Evolutionary conservation across 805 yeast genomes (phyloP).

Genomic region (Pichia scutulata): DNA sequence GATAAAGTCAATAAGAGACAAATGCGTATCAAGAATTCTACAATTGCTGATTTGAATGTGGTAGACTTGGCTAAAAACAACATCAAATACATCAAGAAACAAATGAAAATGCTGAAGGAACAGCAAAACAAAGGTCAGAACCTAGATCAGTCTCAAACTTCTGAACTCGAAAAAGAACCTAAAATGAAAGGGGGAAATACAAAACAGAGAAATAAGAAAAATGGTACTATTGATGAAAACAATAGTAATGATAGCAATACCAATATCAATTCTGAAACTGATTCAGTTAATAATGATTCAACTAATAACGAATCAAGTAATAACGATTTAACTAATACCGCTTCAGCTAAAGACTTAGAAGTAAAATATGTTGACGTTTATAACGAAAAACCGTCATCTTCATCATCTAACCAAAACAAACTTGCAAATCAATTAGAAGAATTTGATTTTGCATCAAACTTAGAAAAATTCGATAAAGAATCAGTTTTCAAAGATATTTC

Average conservation of each 20-base stretch:
- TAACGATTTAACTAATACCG: background rate
- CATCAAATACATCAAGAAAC: conserved; percentile 20
- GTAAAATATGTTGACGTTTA: conserved; percentile 9
- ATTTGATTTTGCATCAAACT: conserved; percentile 78
- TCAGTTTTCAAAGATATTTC: conserved; percentile 73
- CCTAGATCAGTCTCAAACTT: background rate
- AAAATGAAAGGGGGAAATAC: background rate
- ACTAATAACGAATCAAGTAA: no score
- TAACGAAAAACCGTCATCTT: background rate
- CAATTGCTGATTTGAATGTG: conserved; percentile 49
- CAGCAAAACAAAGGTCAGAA: conserved; percentile 1
- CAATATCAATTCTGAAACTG: background rate
- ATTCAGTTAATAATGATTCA: background rate
- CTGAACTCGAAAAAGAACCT: background rate
- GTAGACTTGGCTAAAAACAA: conserved; percentile 40
- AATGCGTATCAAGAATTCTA: conserved; percentile 26
- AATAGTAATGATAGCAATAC: conserved; percentile 3
- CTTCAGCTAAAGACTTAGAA: conserved; percentile 2
- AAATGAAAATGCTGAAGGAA: conserved; percentile 12
- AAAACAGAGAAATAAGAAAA: conserved; percentile 20
- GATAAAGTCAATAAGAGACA: conserved; percentile 16
- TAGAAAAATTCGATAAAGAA: conserved; percentile 74
- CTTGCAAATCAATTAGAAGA: conserved; percentile 45
- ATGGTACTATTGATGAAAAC: conserved; percentile 9
- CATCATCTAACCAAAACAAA: conserved; percentile 16